These are phyloP conservation scores for Cryptomeria japonica DNA, from an alignment of 75 land plant genomes.

Conservation along the genomic window DNA sequence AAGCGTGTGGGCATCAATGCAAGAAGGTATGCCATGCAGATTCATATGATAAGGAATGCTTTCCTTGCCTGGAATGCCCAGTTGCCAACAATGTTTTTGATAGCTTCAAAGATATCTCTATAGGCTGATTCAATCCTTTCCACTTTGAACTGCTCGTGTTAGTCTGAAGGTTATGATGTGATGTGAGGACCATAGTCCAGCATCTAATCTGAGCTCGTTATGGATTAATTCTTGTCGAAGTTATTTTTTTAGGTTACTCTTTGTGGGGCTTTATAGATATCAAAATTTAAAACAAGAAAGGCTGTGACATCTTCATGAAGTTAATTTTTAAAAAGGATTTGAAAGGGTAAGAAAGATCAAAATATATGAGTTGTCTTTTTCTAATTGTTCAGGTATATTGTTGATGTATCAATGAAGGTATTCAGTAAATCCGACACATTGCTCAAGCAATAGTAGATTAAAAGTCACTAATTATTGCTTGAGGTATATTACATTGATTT, in stretches of 20 bases:
- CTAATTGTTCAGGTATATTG: no score
- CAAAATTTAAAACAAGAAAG: neutral
- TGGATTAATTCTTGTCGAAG: neutral
- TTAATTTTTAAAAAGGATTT: no score
- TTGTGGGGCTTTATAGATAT: neutral
- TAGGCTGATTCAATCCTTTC: neutral
- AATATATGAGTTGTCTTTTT: no score
- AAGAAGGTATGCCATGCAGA: constrained; percentile 17
- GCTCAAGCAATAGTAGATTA: no score
- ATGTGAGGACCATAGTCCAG: neutral
- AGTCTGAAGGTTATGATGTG: neutral
- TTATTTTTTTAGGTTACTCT: neutral
- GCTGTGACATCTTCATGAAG: no score
- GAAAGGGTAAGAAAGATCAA: no score
- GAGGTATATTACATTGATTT: no score
- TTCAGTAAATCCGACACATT: no score
- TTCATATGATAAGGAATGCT: constrained; percentile 4
- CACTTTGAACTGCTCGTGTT: neutral
- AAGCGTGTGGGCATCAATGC: constrained; percentile 18
- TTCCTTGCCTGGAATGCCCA: constrained; percentile 17
- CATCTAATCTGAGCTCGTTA: neutral
- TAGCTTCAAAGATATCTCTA: neutral
- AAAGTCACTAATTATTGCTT: no score
- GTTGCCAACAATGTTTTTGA: neutral
- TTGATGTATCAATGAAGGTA: no score